phyloP scores from a whole-genome alignment of 331 rosid genomes.

The Rhamnella rubrinervis region DNA sequence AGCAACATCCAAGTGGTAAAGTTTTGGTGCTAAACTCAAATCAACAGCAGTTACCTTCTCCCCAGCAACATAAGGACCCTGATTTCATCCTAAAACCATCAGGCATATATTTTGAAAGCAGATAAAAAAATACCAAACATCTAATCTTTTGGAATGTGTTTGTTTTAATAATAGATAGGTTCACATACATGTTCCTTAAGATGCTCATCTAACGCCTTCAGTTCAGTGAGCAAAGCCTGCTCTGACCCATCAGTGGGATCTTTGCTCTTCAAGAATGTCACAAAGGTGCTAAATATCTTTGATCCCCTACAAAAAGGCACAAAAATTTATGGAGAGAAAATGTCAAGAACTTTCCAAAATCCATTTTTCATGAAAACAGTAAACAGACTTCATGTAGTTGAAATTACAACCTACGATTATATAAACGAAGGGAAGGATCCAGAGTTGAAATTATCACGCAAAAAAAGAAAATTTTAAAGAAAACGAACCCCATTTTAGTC shows the following conservation, averaged over 20 bases:
- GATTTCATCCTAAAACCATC: slow-evolving; percentile 26
- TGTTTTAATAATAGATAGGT: slow-evolving; percentile 5
- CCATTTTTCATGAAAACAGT: too few relatives aligned
- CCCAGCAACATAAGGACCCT: slow-evolving; percentile 93
- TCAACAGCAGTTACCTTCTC: slow-evolving; percentile 81
- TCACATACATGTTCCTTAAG: slow-evolving; percentile 69
- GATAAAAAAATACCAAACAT: background rate
- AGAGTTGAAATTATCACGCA: background rate
- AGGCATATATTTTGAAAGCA: slow-evolving; percentile 8
- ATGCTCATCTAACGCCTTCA: slow-evolving; percentile 78
- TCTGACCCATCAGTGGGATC: slow-evolving; percentile 84
- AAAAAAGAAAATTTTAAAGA: background rate
- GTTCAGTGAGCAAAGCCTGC: slow-evolving; percentile 65
- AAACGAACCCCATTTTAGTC: background rate
- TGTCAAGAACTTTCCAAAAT: background rate
- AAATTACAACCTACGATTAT: background rate
- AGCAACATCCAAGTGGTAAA: slow-evolving; percentile 68
- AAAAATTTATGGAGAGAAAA: background rate
- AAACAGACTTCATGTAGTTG: background rate
- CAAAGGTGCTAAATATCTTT: slow-evolving; percentile 63
- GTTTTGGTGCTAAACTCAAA: slow-evolving; percentile 86
- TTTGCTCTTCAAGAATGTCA: slow-evolving; percentile 76
- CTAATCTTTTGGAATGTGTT: background rate
- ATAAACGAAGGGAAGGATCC: background rate
- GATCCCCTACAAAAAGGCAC: slow-evolving; percentile 52